These are phyloP conservation scores for Retiboletus flavoniger DNA, from an alignment of 1,284 basidiomycete species.

Conservation along the genomic window DNA sequence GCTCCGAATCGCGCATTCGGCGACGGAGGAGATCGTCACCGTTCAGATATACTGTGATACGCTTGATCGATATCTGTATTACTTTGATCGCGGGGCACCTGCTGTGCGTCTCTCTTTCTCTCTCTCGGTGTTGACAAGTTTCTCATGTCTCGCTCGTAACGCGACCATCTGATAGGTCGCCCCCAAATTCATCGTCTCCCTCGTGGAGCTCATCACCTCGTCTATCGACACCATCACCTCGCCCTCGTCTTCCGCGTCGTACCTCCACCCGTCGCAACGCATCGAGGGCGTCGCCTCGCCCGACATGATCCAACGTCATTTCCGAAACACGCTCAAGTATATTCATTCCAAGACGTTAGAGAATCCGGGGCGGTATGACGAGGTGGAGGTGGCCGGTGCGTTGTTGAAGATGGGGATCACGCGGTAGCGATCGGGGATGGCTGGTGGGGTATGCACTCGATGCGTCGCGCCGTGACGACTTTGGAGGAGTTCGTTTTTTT, in stretches of 20 bases:
- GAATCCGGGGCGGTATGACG: slow-evolving; percentile 65
- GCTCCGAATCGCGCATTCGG: slow-evolving; percentile 88
- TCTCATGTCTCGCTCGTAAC: background rate
- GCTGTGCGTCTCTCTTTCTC: slow-evolving; percentile 56
- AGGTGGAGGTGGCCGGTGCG: slow-evolving; percentile 84
- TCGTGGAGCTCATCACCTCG: slow-evolving; percentile 89
- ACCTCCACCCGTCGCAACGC: slow-evolving; percentile 81
- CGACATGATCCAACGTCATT: slow-evolving; percentile 90
- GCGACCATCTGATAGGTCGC: slow-evolving; percentile 63
- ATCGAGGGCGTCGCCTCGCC: slow-evolving; percentile 89
- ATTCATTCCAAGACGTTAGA: slow-evolving; percentile 68
- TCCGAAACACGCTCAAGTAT: slow-evolving; percentile 84
- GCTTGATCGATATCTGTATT: slow-evolving; percentile 90
- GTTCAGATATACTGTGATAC: slow-evolving; percentile 93
- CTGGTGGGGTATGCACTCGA: too few relatives aligned
- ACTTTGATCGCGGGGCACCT: slow-evolving; percentile 87
- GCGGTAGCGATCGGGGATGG: slow-evolving; percentile 35
- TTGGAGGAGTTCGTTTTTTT: too few relatives aligned
- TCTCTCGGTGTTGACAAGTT: background rate
- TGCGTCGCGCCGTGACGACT: too few relatives aligned
- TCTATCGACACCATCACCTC: slow-evolving; percentile 86
- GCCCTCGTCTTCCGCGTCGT: slow-evolving; percentile 47
- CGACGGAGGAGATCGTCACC: slow-evolving; percentile 92
- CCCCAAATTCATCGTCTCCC: slow-evolving; percentile 90
- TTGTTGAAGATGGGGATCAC: slow-evolving; percentile 81